Base-by-base conservation (phyloP, 805 yeast species). In the Candida argentea region DNA sequence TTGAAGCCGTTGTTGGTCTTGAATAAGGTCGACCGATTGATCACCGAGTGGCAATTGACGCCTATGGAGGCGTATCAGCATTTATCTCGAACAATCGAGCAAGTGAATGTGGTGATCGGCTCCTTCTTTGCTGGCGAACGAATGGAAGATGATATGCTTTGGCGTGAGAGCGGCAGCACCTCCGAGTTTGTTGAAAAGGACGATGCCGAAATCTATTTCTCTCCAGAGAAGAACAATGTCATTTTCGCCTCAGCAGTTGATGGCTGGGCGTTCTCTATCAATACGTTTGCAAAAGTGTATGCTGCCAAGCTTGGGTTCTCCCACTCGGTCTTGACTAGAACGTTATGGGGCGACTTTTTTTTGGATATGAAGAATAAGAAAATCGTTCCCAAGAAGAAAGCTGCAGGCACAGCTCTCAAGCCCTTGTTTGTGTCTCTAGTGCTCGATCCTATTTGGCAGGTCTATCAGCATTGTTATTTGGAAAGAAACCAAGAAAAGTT, bases 251-350 rank as follows among this genome's bases (percentile, higher is more conserved):
- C 73, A 16, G 98, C 98, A 1, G 65, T 81, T 12, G 98, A 91
- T 55, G 97, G 97, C 8, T 91, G 98, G 97, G 99, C 97, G 1
- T 91, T 91, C 52, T 81, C 84, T 24, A 65, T 91, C 27, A 73
- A 83, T 28, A 95, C 91, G 39, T 82, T 91, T 53, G 82, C 95
- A 5, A 76, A 80, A 32, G 74, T 91, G 19, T 84, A 85, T 49
- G 91, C 80, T 55, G 72, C 73, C 27, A 85, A 85, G 43, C 59
- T 89, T 12, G 95, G 94, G 0, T 79, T 89, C 39, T 81, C 83
- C 38, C 75, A 86, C 36, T 73, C 73, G 12, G 83, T 73, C 30
- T 64, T 91, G 25, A 77, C 78, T 33, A 81, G 82, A 44, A 85
- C 86, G n/a, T 61, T 91, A 4, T 91, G 97, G 97, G 98, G 98